phyloP scores from a whole-genome alignment of 176 grass and related monocot genomes.

The Stipa capillata region DNA sequence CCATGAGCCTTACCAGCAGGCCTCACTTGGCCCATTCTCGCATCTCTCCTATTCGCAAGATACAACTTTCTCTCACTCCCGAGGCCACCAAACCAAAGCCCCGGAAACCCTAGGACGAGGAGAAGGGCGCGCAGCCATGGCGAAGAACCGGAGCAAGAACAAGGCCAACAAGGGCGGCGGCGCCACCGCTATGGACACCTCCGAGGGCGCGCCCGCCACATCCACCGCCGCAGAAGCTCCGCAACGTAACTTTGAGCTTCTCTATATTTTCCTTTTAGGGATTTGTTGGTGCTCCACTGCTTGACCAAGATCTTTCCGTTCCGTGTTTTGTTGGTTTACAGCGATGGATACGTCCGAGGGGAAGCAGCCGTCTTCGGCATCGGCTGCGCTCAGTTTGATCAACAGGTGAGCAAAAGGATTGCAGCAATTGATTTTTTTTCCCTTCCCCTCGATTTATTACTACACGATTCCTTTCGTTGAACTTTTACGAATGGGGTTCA shows the following conservation, averaged over 20 bases:
- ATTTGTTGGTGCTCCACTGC: neutral
- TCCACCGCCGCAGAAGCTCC: slow-evolving; percentile 2
- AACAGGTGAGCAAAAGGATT: slow-evolving; percentile 28
- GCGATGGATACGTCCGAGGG: slow-evolving; percentile 71
- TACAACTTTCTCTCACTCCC: too few species aligned
- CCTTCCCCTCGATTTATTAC: too few species aligned
- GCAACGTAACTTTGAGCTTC: slow-evolving; percentile 23
- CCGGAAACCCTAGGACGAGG: slow-evolving; percentile 48
- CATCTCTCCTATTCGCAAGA: neutral
- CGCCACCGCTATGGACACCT: slow-evolving; percentile 46
- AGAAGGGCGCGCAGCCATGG: slow-evolving; percentile 42
- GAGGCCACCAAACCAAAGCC: neutral
- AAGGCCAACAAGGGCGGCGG: slow-evolving; percentile 28
- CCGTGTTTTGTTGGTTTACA: neutral
- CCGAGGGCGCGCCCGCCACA: slow-evolving; percentile 14
- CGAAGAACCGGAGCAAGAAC: slow-evolving; percentile 68
- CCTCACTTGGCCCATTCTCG: too few species aligned
- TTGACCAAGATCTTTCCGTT: neutral
- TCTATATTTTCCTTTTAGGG: neutral
- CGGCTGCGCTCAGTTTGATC: slow-evolving; percentile 36
- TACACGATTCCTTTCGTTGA: too few species aligned
- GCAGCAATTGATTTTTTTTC: neutral
- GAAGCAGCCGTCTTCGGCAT: neutral
- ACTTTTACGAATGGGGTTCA: too few species aligned
- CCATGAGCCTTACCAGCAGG: neutral